Evolutionary conservation across 306 rosid genomes (phyloP).

Genomic region (Vigna hirtella): DNA sequence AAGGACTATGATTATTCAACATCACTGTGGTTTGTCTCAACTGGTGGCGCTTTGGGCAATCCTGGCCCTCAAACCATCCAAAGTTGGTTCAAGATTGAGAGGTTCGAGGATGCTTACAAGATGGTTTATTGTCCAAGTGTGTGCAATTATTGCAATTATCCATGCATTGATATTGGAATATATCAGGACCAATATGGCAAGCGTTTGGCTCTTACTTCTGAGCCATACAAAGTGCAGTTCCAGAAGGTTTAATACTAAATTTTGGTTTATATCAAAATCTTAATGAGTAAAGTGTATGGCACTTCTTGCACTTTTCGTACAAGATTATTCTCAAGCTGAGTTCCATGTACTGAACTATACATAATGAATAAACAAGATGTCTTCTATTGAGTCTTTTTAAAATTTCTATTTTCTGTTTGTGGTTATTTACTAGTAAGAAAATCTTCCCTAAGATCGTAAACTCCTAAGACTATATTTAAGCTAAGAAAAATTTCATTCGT

Average conservation of each 20-base stretch:
- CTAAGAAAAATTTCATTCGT: too few relatives aligned
- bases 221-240: conserved; percentile 28
- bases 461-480: too few relatives aligned
- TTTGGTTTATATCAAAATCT: too few relatives aligned
- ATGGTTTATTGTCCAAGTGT: conserved; percentile 63
- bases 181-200: conserved; percentile 24
- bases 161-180: conserved; percentile 54
- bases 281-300: not conserved
- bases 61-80: not conserved
- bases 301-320: not conserved
- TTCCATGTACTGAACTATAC: not conserved
- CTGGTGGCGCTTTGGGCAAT: not conserved
- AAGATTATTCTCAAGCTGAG: too few relatives aligned
- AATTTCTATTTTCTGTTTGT: not conserved
- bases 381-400: not conserved
- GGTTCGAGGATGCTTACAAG: conserved; percentile 44
- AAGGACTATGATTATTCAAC: not conserved
- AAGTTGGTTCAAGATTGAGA: conserved; percentile 64
- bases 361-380: not conserved
- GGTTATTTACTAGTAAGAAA: too few relatives aligned
- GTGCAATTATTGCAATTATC: conserved; percentile 48
- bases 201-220: conserved; percentile 30
- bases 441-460: too few relatives aligned
- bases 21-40: not conserved
- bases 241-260: not conserved